phyloP scores from a whole-genome alignment of 164 flowering plant species.

The Pachysandra terminalis region DNA sequence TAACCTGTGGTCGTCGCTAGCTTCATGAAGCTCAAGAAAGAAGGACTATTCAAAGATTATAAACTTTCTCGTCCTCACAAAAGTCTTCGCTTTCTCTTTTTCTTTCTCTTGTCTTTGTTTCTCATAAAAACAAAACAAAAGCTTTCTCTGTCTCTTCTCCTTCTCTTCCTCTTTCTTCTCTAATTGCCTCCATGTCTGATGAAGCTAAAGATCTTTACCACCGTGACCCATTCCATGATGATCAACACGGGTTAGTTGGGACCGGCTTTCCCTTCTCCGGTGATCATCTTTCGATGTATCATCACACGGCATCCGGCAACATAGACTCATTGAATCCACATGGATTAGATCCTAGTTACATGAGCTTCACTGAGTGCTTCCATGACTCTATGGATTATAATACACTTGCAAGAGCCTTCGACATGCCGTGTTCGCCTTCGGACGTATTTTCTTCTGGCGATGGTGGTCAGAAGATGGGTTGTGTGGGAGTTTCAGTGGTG shows the following conservation, averaged over 20 bases:
- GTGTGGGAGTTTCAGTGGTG: not conserved
- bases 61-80: not conserved
- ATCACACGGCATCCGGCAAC: not conserved
- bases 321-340: constrained; percentile 6
- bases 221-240: not conserved
- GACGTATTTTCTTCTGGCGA: constrained; percentile 12
- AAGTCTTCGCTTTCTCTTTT: not conserved
- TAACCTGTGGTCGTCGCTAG: constrained; percentile 2
- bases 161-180: not conserved
- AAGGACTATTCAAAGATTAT: not conserved
- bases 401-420: constrained; percentile 28
- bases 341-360: constrained; percentile 21
- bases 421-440: constrained; percentile 30
- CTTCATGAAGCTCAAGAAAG: not conserved
- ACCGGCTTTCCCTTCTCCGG: constrained; percentile 12
- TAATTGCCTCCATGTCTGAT: constrained; percentile 6
- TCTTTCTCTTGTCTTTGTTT: not conserved
- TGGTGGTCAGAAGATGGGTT: constrained; percentile 4
- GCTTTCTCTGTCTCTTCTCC: not conserved
- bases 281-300: not conserved
- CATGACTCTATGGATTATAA: constrained; percentile 31
- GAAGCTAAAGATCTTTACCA: not conserved
- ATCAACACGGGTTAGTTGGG: not conserved
- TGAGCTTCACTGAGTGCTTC: constrained; percentile 35
- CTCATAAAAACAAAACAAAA: not conserved